A percentile compares a stretch with the other conserved stretches of the same genome.
These are phyloP conservation scores for Kluyveromyces wickerhamii DNA, from an alignment of 805 yeast species.

Conservation along the genomic window DNA sequence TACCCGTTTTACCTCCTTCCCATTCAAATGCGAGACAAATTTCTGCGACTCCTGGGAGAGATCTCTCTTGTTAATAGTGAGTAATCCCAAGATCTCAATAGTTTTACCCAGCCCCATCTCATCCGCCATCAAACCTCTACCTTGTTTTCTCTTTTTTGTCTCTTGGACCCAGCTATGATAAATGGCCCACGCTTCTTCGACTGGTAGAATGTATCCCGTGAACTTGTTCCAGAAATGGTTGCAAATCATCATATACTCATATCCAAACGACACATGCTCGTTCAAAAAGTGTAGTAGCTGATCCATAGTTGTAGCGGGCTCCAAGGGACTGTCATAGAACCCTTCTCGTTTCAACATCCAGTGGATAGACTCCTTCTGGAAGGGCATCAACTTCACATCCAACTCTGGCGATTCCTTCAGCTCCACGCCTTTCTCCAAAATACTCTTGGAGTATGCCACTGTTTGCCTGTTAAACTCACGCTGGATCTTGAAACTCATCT, in stretches of 20 bases:
- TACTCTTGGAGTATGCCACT: constrained; percentile 16
- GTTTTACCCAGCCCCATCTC: constrained; percentile 99
- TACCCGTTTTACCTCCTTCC: constrained; percentile 32
- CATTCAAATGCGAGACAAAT: constrained; percentile 12
- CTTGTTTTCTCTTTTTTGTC: constrained; percentile 9
- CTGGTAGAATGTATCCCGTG: constrained; percentile 22
- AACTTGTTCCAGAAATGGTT: constrained; percentile 27
- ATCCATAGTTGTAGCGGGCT: background rate
- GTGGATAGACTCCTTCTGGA: constrained; percentile 25
- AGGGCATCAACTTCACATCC: constrained; percentile 22
- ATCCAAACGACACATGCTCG: constrained; percentile 23
- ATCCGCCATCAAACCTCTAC: constrained; percentile 57
- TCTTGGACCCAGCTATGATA: constrained; percentile 8
- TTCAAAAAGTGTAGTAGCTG: constrained; percentile 18
- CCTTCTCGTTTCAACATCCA: constrained; percentile 28
- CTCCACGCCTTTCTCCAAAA: constrained; percentile 4
- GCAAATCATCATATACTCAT: constrained; percentile 14
- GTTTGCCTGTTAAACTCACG: constrained; percentile 20
- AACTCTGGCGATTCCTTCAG: constrained; percentile 9
- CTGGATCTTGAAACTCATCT: constrained; percentile 13
- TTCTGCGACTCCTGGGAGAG: constrained; percentile 7
- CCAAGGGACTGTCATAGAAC: background rate
- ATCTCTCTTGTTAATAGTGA: constrained; percentile 53
- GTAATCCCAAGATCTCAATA: constrained; percentile 66
- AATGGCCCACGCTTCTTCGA: constrained; percentile 14